Conservation (phyloP, 1,139 yeast genomes). For the Blastobotrys elegans region DNA sequence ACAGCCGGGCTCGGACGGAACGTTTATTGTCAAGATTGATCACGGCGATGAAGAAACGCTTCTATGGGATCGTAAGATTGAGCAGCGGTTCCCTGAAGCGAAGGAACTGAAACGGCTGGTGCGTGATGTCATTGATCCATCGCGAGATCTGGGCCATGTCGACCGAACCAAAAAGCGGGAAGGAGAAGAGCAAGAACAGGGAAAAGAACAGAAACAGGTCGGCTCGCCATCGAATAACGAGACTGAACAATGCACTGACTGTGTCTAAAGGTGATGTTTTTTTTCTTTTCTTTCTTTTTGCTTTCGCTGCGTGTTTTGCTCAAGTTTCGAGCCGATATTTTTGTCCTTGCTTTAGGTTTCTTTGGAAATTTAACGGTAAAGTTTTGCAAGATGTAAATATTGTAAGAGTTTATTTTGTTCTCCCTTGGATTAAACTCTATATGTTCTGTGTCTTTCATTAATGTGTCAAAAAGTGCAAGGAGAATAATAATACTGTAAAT, state of each 20-base stretch:
- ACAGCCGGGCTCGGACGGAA: conserved; percentile 50
- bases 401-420: too few relatives aligned
- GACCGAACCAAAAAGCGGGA: too few relatives aligned
- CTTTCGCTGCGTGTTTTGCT: neutral
- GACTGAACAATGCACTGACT: neutral
- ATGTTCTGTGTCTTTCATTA: too few relatives aligned
- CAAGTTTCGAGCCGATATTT: neutral
- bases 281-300: neutral
- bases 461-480: too few relatives aligned
- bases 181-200: too few relatives aligned
- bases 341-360: too few relatives aligned
- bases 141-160: conserved; percentile 44
- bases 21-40: conserved; percentile 40
- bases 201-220: neutral
- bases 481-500: too few relatives aligned
- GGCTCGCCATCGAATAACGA: neutral
- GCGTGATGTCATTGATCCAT: conserved; percentile 46
- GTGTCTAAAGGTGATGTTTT: neutral
- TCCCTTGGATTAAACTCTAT: too few relatives aligned
- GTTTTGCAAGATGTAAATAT: too few relatives aligned
- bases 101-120: conserved; percentile 53
- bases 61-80: conserved; percentile 51
- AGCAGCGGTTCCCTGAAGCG: conserved; percentile 62
- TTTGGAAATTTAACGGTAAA: too few relatives aligned
- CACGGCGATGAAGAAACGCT: conserved; percentile 20